Evolutionary conservation across 2,329 filamentous ascomycete genomes (phyloP).

Genomic region (Ceratocystis lukuohia): DNA sequence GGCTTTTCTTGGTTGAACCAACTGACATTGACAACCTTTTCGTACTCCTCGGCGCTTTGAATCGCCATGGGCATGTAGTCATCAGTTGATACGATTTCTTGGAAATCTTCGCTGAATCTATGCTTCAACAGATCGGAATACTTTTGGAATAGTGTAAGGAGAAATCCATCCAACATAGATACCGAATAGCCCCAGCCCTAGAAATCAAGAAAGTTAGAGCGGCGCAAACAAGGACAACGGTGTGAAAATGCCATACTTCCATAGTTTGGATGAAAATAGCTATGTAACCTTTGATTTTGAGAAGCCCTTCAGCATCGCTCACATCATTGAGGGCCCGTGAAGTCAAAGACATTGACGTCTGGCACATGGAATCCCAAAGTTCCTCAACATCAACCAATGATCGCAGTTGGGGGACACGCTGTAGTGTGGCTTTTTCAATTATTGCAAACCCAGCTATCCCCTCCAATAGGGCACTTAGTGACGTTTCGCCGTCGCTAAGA

Average conservation of each 20-base stretch:
- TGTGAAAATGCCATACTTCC: conserved; percentile 47
- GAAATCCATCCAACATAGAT: conserved; percentile 63
- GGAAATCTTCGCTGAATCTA: conserved; percentile 88
- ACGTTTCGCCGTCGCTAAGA: conserved; percentile 67
- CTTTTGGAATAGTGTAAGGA: conserved; percentile 83
- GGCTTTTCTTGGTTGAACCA: conserved; percentile 85
- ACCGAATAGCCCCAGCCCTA: conserved; percentile 86
- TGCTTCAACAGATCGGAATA: conserved; percentile 85
- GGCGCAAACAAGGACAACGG: not conserved
- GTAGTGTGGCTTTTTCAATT: conserved; percentile 88
- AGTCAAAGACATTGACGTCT: conserved; percentile 69
- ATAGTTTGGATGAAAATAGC: conserved; percentile 96
- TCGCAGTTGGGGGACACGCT: conserved; percentile 68
- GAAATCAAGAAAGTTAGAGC: conserved; percentile 3
- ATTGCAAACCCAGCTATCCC: conserved; percentile 94
- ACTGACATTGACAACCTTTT: conserved; percentile 88
- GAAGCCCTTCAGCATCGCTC: conserved; percentile 73
- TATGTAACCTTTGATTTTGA: conserved; percentile 91
- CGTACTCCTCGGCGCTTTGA: conserved; percentile 77
- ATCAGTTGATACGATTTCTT: conserved; percentile 82
- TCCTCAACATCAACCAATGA: conserved; percentile 83
- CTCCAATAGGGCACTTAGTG: conserved; percentile 80
- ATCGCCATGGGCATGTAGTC: conserved; percentile 99
- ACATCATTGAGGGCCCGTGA: conserved; percentile 64
- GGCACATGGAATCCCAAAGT: conserved; percentile 96